Evolutionary conservation across 73 alveolate species (phyloP).

Genomic region (Paramecium sexaurelia): DNA sequence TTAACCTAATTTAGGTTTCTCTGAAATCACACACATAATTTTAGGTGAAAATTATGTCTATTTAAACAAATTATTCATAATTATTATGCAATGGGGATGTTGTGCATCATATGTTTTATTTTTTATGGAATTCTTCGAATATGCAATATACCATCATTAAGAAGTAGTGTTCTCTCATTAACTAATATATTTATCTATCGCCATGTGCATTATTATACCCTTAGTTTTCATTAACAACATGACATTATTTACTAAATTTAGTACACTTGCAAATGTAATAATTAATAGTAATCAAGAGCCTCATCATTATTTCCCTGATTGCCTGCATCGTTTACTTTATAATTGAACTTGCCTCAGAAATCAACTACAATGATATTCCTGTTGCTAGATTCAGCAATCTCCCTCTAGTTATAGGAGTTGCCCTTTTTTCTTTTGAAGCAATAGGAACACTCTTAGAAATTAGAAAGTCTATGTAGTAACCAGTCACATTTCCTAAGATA

Average conservation of each 20-base stretch:
- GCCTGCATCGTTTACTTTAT: constrained; percentile 7
- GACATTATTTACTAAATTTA: constrained; percentile 44
- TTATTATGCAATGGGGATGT: constrained; percentile 59
- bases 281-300: background rate
- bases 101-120: constrained; percentile 57
- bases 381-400: constrained; percentile 47
- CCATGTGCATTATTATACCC: constrained; percentile 40
- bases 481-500: constrained; percentile 2
- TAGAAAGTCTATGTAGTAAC: constrained; percentile 38
- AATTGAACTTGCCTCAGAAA: background rate
- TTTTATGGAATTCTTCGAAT: constrained; percentile 58
- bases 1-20: constrained; percentile 37
- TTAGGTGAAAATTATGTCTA: constrained; percentile 42
- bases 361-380: constrained; percentile 32
- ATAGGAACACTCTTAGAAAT: constrained; percentile 47
- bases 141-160: constrained; percentile 37
- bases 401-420: constrained; percentile 66
- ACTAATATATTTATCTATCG: background rate
- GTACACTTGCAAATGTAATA: constrained; percentile 4
- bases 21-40: constrained; percentile 14
- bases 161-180: background rate
- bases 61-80: background rate
- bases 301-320: background rate
- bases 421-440: constrained; percentile 57
- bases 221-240: constrained; percentile 30